A percentile compares a stretch with the other conserved stretches of the same genome.
phyloP scores from a whole-genome alignment of 176 grass and related monocot species.

The Zea luxurians region DNA sequence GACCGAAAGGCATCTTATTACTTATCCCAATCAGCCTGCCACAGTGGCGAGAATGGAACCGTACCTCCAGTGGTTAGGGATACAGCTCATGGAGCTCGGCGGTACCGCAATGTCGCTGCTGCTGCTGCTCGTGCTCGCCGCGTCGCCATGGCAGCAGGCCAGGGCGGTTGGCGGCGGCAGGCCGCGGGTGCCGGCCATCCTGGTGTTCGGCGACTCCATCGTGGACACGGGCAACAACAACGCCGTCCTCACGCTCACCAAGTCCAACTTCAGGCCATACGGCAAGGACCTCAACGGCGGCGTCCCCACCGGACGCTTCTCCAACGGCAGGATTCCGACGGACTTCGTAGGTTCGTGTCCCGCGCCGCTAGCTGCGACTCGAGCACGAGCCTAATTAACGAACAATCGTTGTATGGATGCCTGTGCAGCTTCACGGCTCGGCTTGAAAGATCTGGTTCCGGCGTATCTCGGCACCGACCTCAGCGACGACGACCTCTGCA shows the following conservation, averaged over 20 bases:
- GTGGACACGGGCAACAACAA: constrained; percentile 73
- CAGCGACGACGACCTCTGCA: constrained; percentile 43
- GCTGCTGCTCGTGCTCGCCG: neutral
- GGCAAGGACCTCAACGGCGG: constrained; percentile 53
- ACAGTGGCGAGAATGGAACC: neutral
- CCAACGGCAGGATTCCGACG: constrained; percentile 51
- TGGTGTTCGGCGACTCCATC: constrained; percentile 69
- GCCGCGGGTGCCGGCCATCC: constrained; percentile 48
- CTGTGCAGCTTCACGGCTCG: constrained; percentile 32
- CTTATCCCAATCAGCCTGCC: neutral
- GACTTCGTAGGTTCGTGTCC: constrained; percentile 45
- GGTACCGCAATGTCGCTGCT: neutral
- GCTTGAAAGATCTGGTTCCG: constrained; percentile 50
- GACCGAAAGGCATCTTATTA: neutral
- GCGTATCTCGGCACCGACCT: constrained; percentile 45
- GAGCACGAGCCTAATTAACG: neutral
- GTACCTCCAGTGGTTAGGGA: constrained; percentile 1
- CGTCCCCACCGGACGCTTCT: constrained; percentile 58
- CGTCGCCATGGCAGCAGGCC: constrained; percentile 17
- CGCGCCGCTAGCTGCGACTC: no score
- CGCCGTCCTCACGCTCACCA: constrained; percentile 42
- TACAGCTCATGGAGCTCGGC: constrained; percentile 28
- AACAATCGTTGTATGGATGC: neutral
- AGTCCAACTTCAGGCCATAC: constrained; percentile 50
- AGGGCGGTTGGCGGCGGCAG: neutral